phyloP scores from a whole-genome alignment of 2,329 filamentous ascomycete genomes.

The Exophiala mesophila region DNA sequence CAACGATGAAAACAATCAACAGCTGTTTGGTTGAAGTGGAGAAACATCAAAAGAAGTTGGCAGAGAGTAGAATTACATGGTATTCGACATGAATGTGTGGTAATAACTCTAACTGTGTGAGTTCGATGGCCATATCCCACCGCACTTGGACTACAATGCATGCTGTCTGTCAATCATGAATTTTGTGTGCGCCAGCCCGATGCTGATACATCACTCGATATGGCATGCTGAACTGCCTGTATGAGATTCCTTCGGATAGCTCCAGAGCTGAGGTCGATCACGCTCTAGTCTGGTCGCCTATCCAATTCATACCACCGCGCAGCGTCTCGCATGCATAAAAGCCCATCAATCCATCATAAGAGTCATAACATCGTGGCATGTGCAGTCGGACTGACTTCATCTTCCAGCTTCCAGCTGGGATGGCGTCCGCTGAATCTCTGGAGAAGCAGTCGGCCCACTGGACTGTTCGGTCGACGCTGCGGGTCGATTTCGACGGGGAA shows the following conservation, averaged over 20 bases:
- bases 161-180: too few relatives aligned
- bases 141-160: too few relatives aligned
- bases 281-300: neutral
- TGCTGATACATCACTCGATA: conserved; percentile 1
- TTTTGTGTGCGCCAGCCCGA: neutral
- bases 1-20: too few relatives aligned
- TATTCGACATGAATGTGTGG: too few relatives aligned
- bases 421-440: conserved; percentile 17
- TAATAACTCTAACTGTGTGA: too few relatives aligned
- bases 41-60: too few relatives aligned
- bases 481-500: conserved; percentile 9
- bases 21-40: too few relatives aligned
- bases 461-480: conserved; percentile 3
- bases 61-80: too few relatives aligned
- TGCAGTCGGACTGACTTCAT: conserved; percentile 7
- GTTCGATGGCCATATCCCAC: too few relatives aligned
- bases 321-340: too few relatives aligned
- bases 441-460: neutral
- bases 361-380: conserved; percentile 16
- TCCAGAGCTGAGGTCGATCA: neutral
- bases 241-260: too few relatives aligned
- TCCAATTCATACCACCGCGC: conserved; percentile 1
- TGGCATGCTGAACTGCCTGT: neutral
- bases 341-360: conserved; percentile 12
- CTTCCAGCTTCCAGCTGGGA: conserved; percentile 23